Percentiles rank a stretch among this genome's conserved stretches.
Conservation (phyloP, 2,329 filamentous ascomycete species). For the Aspergillus awamori region DNA sequence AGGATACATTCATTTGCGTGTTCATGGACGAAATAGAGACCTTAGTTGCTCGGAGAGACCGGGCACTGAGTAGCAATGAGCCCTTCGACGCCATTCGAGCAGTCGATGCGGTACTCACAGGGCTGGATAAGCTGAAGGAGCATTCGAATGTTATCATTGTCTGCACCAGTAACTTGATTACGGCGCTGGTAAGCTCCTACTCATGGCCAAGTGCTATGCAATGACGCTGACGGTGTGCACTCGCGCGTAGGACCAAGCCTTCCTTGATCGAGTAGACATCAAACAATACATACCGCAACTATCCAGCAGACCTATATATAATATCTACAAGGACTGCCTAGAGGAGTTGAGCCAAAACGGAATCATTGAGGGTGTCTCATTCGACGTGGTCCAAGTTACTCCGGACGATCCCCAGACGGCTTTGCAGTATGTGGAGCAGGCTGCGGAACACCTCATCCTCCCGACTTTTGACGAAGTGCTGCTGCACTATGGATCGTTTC, state of each 20-base stretch:
- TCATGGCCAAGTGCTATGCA: neutral
- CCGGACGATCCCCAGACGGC: slow-evolving; percentile 27
- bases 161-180: slow-evolving; percentile 55
- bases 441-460: slow-evolving; percentile 25
- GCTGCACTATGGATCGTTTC: slow-evolving; percentile 33
- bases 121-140: slow-evolving; percentile 48
- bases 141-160: slow-evolving; percentile 52
- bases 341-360: slow-evolving; percentile 48
- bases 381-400: slow-evolving; percentile 29
- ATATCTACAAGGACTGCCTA: slow-evolving; percentile 53
- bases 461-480: slow-evolving; percentile 35
- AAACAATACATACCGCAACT: slow-evolving; percentile 50
- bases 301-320: slow-evolving; percentile 46
- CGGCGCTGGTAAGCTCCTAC: slow-evolving; percentile 39
- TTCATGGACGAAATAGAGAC: slow-evolving; percentile 57
- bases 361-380: slow-evolving; percentile 35
- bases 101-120: slow-evolving; percentile 54
- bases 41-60: slow-evolving; percentile 49
- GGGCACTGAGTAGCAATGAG: slow-evolving; percentile 44
- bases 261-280: slow-evolving; percentile 54
- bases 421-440: slow-evolving; percentile 34
- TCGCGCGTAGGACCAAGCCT: slow-evolving; percentile 45
- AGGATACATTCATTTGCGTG: slow-evolving; percentile 47
- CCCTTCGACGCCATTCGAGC: slow-evolving; percentile 52
- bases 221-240: neutral